A percentile compares a stretch with the other conserved stretches of the same genome.
Evolutionary conservation across 2,329 filamentous ascomycete genomes (phyloP).

Genomic region (Colletotrichum filicis): DNA sequence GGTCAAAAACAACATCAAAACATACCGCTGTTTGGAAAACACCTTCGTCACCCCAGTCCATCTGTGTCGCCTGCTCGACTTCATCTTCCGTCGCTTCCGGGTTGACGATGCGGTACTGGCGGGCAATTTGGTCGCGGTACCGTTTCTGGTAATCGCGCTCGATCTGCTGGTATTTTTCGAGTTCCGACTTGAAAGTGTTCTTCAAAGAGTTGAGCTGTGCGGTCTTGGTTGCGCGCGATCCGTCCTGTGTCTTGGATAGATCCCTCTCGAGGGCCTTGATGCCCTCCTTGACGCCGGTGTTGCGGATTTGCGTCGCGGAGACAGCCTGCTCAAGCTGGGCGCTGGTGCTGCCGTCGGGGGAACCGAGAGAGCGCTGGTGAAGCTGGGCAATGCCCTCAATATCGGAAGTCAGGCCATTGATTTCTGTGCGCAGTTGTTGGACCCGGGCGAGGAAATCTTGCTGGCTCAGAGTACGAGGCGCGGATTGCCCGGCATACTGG

Average conservation of each 20-base stretch:
- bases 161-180: conserved; percentile 76
- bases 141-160: conserved; percentile 77
- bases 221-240: conserved; percentile 73
- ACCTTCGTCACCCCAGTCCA: conserved; percentile 81
- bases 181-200: conserved; percentile 76
- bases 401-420: conserved; percentile 72
- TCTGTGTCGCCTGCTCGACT: conserved; percentile 74
- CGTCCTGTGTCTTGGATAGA: conserved; percentile 70
- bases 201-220: conserved; percentile 77
- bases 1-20: conserved; percentile 36
- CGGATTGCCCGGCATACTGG: conserved; percentile 38
- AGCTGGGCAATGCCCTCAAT: conserved; percentile 75
- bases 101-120: conserved; percentile 85
- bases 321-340: conserved; percentile 74
- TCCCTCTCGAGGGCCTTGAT: conserved; percentile 82
- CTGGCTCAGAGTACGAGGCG: conserved; percentile 59
- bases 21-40: conserved; percentile 86
- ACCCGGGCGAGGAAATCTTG: conserved; percentile 77
- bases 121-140: conserved; percentile 81
- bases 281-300: conserved; percentile 81
- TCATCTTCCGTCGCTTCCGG: conserved; percentile 81
- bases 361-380: conserved; percentile 78
- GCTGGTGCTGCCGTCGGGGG: conserved; percentile 66
- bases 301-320: conserved; percentile 76
- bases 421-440: conserved; percentile 73